Conservation (phyloP, 805 yeast genomes). For the Cephaloascus albidus region DNA sequence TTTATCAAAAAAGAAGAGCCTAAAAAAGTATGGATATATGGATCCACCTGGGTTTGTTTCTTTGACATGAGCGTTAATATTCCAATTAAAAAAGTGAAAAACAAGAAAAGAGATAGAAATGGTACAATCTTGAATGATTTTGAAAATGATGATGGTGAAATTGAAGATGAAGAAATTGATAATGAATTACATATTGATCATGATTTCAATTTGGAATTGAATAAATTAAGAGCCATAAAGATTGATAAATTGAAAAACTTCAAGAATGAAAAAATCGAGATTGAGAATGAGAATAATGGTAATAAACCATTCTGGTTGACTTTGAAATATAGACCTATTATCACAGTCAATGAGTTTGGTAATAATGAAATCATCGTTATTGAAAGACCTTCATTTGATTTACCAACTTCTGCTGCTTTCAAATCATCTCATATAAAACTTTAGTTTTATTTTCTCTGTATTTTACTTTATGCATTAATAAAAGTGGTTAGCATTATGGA, state of each 20-base stretch:
- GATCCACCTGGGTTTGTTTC: conserved; percentile 71
- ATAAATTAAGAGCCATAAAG: too few relatives aligned
- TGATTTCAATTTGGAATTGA: conserved; percentile 4
- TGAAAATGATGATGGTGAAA: conserved; percentile 9
- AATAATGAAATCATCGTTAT: conserved; percentile 56
- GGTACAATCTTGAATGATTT: conserved; percentile 28
- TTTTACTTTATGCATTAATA: too few relatives aligned
- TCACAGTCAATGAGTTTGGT: conserved; percentile 49
- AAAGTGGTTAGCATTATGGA: too few relatives aligned
- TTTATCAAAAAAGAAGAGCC: conserved; percentile 36
- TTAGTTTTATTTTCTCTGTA: too few relatives aligned
- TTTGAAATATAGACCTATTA: conserved; percentile 62
- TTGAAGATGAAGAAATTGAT: conserved; percentile 6
- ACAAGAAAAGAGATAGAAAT: conserved; percentile 33
- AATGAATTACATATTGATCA: conserved; percentile 1
- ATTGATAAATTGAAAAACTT: conserved; percentile 28
- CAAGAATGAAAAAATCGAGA: conserved; percentile 22
- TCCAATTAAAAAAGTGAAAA: conserved; percentile 29
- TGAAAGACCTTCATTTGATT: conserved; percentile 62
- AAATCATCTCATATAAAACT: conserved; percentile 46
- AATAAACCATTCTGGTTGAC: conserved; percentile 62
- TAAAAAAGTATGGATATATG: conserved; percentile 73
- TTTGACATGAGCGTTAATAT: conserved; percentile 56
- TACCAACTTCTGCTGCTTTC: conserved; percentile 56
- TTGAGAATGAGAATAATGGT: conserved; percentile 13